Evolutionary conservation across 2,329 filamentous ascomycete genomes (phyloP).

Genomic region (Dactylellina cionopaga): DNA sequence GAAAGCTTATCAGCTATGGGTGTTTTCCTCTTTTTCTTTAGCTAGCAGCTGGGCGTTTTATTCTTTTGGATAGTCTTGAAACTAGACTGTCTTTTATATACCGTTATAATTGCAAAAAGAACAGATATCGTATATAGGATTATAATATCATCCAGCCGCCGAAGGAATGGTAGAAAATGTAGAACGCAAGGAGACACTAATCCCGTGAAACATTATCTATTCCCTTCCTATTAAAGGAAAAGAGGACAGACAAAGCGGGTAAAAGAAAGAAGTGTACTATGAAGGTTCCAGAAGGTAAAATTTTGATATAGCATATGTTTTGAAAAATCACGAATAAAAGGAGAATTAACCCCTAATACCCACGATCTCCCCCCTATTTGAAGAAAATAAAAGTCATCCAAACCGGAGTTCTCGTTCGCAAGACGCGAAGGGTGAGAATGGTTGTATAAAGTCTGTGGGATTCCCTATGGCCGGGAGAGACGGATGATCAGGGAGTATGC

Average conservation of each 20-base stretch:
- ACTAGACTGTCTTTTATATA: not conserved
- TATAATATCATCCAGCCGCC: not conserved
- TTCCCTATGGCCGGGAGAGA: slow-evolving; percentile 19
- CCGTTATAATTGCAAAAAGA: too few relatives aligned
- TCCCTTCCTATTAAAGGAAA: too few relatives aligned
- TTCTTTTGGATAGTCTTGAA: too few relatives aligned
- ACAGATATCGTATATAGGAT: not conserved
- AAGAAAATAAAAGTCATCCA: too few relatives aligned
- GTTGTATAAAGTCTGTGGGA: slow-evolving; percentile 45
- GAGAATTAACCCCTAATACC: slow-evolving; percentile 1
- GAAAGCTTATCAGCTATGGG: not conserved
- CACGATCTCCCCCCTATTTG: too few relatives aligned
- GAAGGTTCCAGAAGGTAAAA: slow-evolving; percentile 52
- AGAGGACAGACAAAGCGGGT: slow-evolving; percentile 7
- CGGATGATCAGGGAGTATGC: slow-evolving; percentile 46
- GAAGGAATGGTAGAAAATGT: slow-evolving; percentile 38
- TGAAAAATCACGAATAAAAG: slow-evolving; percentile 19
- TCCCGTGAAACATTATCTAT: slow-evolving; percentile 31
- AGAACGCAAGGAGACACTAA: slow-evolving; percentile 55
- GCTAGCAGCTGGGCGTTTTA: too few relatives aligned
- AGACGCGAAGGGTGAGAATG: slow-evolving; percentile 43
- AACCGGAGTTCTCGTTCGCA: slow-evolving; percentile 49
- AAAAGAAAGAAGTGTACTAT: slow-evolving; percentile 53
- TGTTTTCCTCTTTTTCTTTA: not conserved
- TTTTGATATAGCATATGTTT: slow-evolving; percentile 54